Conservation (phyloP, 805 yeast species). For the Ogataea saltuana region DNA sequence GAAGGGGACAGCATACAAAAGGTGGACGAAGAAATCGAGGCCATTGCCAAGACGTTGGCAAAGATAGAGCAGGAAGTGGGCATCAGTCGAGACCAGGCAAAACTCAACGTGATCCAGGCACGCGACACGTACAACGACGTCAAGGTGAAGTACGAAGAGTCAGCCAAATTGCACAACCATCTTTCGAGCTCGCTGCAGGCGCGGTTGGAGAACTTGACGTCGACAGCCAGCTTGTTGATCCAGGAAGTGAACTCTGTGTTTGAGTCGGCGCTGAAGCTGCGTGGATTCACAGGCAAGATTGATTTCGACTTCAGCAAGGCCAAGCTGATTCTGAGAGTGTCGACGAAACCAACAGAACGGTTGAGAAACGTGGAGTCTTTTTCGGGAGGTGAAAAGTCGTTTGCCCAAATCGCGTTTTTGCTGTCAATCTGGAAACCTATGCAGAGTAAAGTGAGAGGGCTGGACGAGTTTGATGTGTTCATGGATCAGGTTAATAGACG, state of each 20-base stretch:
- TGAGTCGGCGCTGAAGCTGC: constrained; percentile 55
- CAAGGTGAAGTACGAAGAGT: constrained; percentile 39
- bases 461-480: constrained; percentile 96
- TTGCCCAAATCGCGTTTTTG: constrained; percentile 83
- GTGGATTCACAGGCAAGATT: constrained; percentile 76
- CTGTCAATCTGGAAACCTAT: constrained; percentile 92
- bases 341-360: constrained; percentile 58
- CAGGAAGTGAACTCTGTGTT: constrained; percentile 55
- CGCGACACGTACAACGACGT: constrained; percentile 46
- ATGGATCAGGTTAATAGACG: constrained; percentile 94
- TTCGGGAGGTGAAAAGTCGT: constrained; percentile 97
- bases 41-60: constrained; percentile 47
- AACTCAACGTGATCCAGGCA: constrained; percentile 45
- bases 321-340: constrained; percentile 57
- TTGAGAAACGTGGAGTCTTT: constrained; percentile 75
- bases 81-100: constrained; percentile 55
- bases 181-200: constrained; percentile 41
- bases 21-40: constrained; percentile 49
- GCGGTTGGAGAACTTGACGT: constrained; percentile 44
- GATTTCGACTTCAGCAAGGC: constrained; percentile 57
- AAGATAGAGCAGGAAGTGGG: constrained; percentile 57
- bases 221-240: constrained; percentile 43
- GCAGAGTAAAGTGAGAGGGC: constrained; percentile 82
- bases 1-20: constrained; percentile 46
- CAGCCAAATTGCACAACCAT: constrained; percentile 33